Evolutionary conservation across 306 rosid species (phyloP).

Genomic region (Castanea crenata): DNA sequence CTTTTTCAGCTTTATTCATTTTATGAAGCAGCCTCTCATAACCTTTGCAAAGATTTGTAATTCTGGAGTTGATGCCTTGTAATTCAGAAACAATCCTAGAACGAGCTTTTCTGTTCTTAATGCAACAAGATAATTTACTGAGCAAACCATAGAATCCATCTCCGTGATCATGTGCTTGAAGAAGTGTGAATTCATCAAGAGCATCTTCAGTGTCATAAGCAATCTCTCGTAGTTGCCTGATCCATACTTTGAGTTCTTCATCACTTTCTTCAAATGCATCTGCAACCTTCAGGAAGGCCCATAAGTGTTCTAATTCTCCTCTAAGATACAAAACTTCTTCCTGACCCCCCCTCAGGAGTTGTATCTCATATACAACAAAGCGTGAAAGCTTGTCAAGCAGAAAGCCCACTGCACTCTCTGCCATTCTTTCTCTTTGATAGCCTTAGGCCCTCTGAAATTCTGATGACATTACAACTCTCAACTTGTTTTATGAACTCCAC

Average conservation of each 20-base stretch:
- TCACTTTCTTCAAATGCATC: constrained; percentile 34
- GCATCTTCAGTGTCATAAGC: constrained; percentile 37
- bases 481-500: not conserved
- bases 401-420: constrained; percentile 22
- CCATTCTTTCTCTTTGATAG: constrained; percentile 7
- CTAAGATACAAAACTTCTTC: constrained; percentile 24
- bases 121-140: not conserved
- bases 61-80: constrained; percentile 17
- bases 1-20: constrained; percentile 1
- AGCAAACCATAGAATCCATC: not conserved
- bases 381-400: constrained; percentile 21
- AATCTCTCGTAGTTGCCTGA: constrained; percentile 33
- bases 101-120: not conserved
- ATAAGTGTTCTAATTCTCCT: constrained; percentile 25
- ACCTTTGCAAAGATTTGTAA: constrained; percentile 6
- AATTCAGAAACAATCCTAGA: constrained; percentile 10
- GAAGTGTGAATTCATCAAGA: constrained; percentile 29
- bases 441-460: not conserved
- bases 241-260: constrained; percentile 31
- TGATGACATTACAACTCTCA: not conserved
- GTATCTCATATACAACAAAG: constrained; percentile 7
- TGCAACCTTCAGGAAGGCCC: constrained; percentile 30
- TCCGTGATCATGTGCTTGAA: not conserved
- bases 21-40: constrained; percentile 17
- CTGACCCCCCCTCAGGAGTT: constrained; percentile 12